Evolutionary conservation across 176 grass and related monocot species (phyloP).

Genomic region (Lolium rigidum): DNA sequence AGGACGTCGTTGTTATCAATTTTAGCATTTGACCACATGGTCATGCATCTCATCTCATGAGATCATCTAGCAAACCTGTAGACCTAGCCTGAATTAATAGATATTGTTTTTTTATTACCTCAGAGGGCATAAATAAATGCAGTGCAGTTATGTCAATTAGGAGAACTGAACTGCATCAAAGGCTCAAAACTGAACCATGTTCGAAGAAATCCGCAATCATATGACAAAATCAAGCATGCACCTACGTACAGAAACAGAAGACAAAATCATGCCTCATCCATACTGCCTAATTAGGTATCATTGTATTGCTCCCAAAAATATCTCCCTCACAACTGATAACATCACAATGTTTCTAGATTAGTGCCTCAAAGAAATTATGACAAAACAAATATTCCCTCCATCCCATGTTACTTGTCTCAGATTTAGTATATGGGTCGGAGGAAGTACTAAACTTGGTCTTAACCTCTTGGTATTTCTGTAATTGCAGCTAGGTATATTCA

Average conservation of each 20-base stretch:
- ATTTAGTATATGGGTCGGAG: too few species aligned
- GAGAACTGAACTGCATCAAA: not conserved
- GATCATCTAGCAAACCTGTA: too few species aligned
- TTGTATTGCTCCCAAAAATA: too few species aligned
- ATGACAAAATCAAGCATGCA: not conserved
- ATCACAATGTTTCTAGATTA: not conserved
- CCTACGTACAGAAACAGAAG: not conserved
- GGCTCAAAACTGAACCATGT: not conserved
- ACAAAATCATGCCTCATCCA: not conserved
- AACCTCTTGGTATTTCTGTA: too few species aligned
- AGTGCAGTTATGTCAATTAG: not conserved
- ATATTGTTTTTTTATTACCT: not conserved
- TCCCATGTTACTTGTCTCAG: too few species aligned
- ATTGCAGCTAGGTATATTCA: too few species aligned
- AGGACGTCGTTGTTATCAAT: too few species aligned
- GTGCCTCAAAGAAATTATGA: not conserved
- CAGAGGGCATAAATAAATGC: not conserved
- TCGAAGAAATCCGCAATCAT: not conserved
- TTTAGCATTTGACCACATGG: too few species aligned
- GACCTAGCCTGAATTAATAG: too few species aligned
- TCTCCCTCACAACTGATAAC: not conserved
- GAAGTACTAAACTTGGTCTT: too few species aligned
- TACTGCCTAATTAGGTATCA: not conserved
- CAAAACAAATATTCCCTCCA: not conserved
- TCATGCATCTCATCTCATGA: too few species aligned